Evolutionary conservation across 2,329 filamentous ascomycete genomes (phyloP), one percentile per base, ranked within the genome.

Genomic region (Monosporascus sp.): DNA sequence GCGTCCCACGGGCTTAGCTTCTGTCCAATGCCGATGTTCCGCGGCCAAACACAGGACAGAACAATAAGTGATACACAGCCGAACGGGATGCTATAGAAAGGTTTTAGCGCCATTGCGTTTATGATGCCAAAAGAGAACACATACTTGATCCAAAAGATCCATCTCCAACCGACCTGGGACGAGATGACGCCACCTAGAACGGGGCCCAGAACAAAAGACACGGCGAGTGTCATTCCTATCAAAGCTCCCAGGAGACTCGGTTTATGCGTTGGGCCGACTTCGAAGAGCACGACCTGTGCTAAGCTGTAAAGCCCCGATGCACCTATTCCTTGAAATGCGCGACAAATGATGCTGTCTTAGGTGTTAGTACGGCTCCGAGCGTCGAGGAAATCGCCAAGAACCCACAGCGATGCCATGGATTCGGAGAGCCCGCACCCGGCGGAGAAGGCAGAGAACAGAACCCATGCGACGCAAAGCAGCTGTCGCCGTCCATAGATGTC

Each of bases 121-220:
- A 19, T 14, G 49, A n/a, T 49, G 55, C 44, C 0, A 53, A 43
- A 8, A 49, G 19, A 7, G 22, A 16, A 11, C 8, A 59, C 76
- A 46, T 67, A 84, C 81, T 86, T 86, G 64, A 85, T 78, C 65
- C 80, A 80, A 64, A 85, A 85, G 40, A 85, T 73, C 72, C 81
- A 83, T 49, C 78, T 73, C 83, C 83, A 86, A 44, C 72, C 74
- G 19, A 75, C 74, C 2, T 73, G 67, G n/a, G 78, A 72, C 1
- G 80, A 76, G 22, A 86, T 78, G 3, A 76, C 69, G 2, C 82
- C 83, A 5, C 82, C 83, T 3, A 85, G 66, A 2, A 85, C 65
- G 1, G 83, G 81, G 0, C 83, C 83, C 1, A 85, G 70, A 3
- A 85, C 75, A 58, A 83, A 83, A 0, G 82, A 79, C 14, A 81